Base-by-base conservation (phyloP, 305 asterid species). In the Vinca major region DNA sequence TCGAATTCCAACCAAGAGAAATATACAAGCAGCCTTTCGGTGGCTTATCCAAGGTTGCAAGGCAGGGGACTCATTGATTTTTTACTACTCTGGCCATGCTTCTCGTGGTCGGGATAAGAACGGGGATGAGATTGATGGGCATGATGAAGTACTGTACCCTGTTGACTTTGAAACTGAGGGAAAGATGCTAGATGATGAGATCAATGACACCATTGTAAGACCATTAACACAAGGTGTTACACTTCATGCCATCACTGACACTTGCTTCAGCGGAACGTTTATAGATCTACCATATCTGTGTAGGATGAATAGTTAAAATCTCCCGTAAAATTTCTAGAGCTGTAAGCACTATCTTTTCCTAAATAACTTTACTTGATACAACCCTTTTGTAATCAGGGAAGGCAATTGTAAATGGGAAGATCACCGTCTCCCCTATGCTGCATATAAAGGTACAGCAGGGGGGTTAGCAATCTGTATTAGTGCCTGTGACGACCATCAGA, bases 401-500 rank as follows among this genome's bases (percentile, higher is more conserved):
- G 96, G 93, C 58, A 74, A 69, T 64, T 83, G 74, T 58, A 74
- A 54, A 71, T 92, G 96, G 98, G 91, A 85, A 67, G 92, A 88
- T 79, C 96, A 89, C n/a, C 74, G 78, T 14, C 14, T 20, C 44
- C 70, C 78, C 50, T 66, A 62, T 56, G 71, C 70, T 62, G 65
- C 77, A 13, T 84, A 71, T 72, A 83, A 70, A 77, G 98, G 96
- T 41, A 84, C 95, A 50, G 81, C 70, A 9, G 98, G 98, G 4
- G 98, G 96, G n/a, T 56, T n/a, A 51, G 98, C 98, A 45, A 79
- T 89, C 84, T 85, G 84, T 64, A 77, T 92, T 69, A 88, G 95
- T 71, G 96, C 96, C 61, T 92, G 98, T 40, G 97, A 88, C 58
- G 98, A 92, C 74, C 80, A 89, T 85, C 92, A 92, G 71, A 88